These are phyloP conservation scores for Ceratobasidium sp. DNA, from an alignment of 1,284 basidiomycete genomes.

Conservation along the genomic window DNA sequence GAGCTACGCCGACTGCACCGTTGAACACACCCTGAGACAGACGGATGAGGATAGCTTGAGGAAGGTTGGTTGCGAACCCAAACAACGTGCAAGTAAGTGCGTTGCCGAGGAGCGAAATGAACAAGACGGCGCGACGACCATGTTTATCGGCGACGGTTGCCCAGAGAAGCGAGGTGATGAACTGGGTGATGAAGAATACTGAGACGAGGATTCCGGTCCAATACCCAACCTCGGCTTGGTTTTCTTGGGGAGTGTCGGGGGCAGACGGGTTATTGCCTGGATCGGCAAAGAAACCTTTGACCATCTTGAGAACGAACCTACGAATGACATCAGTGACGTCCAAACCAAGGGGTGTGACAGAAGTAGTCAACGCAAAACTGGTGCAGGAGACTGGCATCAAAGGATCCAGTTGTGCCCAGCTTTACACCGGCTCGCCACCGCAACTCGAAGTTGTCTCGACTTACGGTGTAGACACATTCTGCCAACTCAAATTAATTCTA, in stretches of 20 bases:
- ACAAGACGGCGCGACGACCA: slow-evolving; percentile 84
- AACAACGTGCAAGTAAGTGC: slow-evolving; percentile 81
- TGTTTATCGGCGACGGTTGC: slow-evolving; percentile 92
- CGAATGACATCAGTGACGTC: slow-evolving; percentile 7
- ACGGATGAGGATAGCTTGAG: slow-evolving; percentile 87
- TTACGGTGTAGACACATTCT: slow-evolving; percentile 86
- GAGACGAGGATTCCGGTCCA: slow-evolving; percentile 85
- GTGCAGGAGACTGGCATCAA: slow-evolving; percentile 33
- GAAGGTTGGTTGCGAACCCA: slow-evolving; percentile 81
- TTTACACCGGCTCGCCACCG: background rate
- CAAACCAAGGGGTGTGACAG: background rate
- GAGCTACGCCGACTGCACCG: slow-evolving; percentile 90
- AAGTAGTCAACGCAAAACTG: background rate
- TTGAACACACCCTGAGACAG: slow-evolving; percentile 94
- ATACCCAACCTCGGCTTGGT: slow-evolving; percentile 79
- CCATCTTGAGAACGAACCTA: slow-evolving; percentile 27
- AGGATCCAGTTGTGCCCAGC: background rate
- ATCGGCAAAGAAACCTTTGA: slow-evolving; percentile 16
- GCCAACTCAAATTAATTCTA: background rate
- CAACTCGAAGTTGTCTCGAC: slow-evolving; percentile 61
- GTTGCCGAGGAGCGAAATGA: slow-evolving; percentile 84
- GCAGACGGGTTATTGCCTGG: slow-evolving; percentile 14
- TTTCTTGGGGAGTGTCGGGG: slow-evolving; percentile 17
- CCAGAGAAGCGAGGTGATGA: slow-evolving; percentile 93
- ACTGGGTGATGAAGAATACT: slow-evolving; percentile 83